Evolutionary conservation across 495 filamentous ascomycete species (phyloP), one percentile per base, ranked within the genome.

Genomic region (Podospora conica): DNA sequence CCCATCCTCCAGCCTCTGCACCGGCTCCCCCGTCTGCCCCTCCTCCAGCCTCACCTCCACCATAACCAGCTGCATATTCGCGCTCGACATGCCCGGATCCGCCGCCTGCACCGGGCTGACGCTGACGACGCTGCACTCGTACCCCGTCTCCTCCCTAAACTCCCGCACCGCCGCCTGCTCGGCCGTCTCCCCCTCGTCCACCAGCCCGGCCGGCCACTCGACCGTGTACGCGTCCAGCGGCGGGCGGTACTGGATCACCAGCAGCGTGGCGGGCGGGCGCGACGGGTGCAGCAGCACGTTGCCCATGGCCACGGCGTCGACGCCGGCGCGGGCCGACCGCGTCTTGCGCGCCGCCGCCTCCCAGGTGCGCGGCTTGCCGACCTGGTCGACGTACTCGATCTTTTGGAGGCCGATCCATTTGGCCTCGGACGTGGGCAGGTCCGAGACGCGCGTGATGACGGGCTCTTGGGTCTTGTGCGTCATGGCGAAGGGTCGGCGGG

Each of bases 141-240:
- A 97, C 1, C 93, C 93, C 4, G 91, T 96, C 78, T 97, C 93
- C 79, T 97, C 93, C 69, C 85, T 89, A 65, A 97, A 85, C 75
- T 96, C 92, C 53, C 92, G 81, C 40, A 95, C 86, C 0, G 92
- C 92, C 63, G 90, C 91, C 69, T 90, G 75, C 73, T 92, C 90
- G 3, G 90, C 84, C 11, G 86, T 89, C 75, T 96, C 92, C 15
- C 84, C 85, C 9, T 84, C 86, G 77, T 96, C 93, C 27, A 96
- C 84, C 9, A 96, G 75, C 0, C 93, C 92, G 0, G 93, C 92
- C 0, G 93, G 93, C 60, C 93, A 86, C 74, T 96, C 93, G 61
- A 96, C 86, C 33, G 86, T 87, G 59, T 89, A 84, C 40, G 88
- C 87, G 69, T 90, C 86, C 23, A 95, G 82, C 0, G 92, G 92